These are phyloP conservation scores for Toxicodendron radicans DNA, from an alignment of 345 rosid genomes.

Conservation along the genomic window DNA sequence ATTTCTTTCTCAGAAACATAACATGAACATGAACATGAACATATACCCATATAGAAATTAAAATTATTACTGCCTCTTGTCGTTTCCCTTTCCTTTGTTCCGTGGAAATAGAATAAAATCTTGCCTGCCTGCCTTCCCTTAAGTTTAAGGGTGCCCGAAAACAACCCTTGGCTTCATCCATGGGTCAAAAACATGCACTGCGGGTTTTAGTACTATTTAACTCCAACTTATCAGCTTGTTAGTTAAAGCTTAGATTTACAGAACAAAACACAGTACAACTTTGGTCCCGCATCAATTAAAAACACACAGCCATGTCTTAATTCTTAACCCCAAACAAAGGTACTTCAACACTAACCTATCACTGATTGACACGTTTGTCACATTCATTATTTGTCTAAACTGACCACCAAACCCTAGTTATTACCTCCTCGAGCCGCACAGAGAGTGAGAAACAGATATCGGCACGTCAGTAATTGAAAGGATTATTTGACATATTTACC, in stretches of 20 bases:
- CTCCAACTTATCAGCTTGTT: neutral
- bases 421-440: conserved; percentile 3
- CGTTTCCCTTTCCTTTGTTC: neutral
- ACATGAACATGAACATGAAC: no score
- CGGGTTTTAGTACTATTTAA: neutral
- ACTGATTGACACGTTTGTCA: neutral
- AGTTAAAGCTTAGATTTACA: neutral
- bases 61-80: no score
- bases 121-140: neutral
- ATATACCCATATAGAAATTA: neutral
- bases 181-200: no score
- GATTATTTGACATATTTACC: neutral
- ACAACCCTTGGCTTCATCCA: no score
- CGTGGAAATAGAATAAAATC: neutral
- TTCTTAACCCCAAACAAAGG: no score
- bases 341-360: neutral
- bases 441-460: neutral
- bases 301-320: neutral
- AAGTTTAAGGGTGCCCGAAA: neutral
- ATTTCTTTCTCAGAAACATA: no score
- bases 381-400: no score
- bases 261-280: neutral
- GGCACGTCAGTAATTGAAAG: neutral
- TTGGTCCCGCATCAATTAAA: neutral
- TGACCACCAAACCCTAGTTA: neutral